Base-by-base conservation (phyloP, 495 filamentous ascomycete species). In the Staphylotrichum longicolle region DNA sequence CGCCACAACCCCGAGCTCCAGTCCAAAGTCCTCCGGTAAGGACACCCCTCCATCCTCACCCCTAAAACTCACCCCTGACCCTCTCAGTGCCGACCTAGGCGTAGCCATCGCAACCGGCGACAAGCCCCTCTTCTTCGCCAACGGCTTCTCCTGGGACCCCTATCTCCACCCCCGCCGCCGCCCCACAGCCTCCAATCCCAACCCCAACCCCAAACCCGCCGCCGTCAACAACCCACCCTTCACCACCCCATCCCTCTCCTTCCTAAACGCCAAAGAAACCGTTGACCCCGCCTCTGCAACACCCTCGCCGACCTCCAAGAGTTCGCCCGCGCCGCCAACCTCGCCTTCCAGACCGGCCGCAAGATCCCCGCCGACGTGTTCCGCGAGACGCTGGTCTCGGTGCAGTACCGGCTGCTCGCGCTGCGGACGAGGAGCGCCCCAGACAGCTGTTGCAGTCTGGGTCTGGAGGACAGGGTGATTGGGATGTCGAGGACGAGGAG, bases 351-450 rank as follows among this genome's bases (percentile, higher is more conserved):
- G 12, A 62, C 58, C 14, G 51, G 51, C 3, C 40, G 39, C 42
- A 62, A 60, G n/a, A 59, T 66, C 12, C 41, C 10, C 4, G 37
- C 48, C 27, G 34, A 48, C 10, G n/a, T 58, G 14, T 66, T 60
- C 40, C 58, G 57, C 10, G 63, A 64, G 51, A 61, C 60, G 5
- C 35, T 66, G 12, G 40, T 64, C 4, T 64, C 64, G 32, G 61
- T 56, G 11, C 64, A 66, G 44, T 66, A 66, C 40, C 58, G 67
- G 3, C 55, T 69, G 7, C n/a, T 69, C n/a, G 39, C 58, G 6
- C 58, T 69, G 6, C 54, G 15, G 44, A 65, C 48, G 54, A 56
- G 32, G 7, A 20, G 30, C 57, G 58, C 5, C 10, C 20, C 20
- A 27, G 20, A 27, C 20, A 27, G 20, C 20, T 27, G 20, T 27